Conservation (phyloP, 495 filamentous ascomycete species). For the Annulohypoxylon bovei region DNA sequence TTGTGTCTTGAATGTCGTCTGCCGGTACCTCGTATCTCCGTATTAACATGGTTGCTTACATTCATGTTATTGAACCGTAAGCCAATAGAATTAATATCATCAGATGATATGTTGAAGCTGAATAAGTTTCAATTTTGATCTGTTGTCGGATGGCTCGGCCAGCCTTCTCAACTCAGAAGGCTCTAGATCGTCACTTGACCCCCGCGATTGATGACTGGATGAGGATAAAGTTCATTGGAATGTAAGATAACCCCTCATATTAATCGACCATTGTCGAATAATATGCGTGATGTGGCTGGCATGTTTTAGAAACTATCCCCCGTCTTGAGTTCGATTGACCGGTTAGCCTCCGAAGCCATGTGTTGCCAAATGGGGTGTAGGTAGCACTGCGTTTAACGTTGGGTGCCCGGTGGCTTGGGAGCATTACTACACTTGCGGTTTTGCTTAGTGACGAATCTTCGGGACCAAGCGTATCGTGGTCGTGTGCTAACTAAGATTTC, state of each 20-base stretch:
- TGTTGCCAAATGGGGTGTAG: neutral
- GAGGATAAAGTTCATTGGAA: neutral
- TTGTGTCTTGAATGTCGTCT: neutral
- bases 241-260: conserved; percentile 11
- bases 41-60: conserved; percentile 5
- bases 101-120: neutral
- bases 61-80: neutral
- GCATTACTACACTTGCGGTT: conserved; percentile 25
- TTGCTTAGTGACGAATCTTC: conserved; percentile 24
- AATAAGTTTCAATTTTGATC: conserved; percentile 9
- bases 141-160: conserved; percentile 20
- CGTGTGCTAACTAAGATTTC: conserved; percentile 9
- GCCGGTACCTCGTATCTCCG: conserved; percentile 12
- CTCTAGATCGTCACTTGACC: conserved; percentile 32
- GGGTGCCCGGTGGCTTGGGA: neutral
- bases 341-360: neutral
- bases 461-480: conserved; percentile 13
- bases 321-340: conserved; percentile 7
- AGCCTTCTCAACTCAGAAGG: conserved; percentile 1
- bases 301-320: conserved; percentile 12
- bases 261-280: conserved; percentile 24
- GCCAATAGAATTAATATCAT: conserved; percentile 10
- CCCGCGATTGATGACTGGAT: neutral
- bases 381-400: conserved; percentile 10
- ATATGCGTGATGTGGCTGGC: conserved; percentile 16